Evolutionary conservation across 208 protist species (phyloP), one percentile per base, ranked within the genome.

Genomic region (Wallacemonas sp.): DNA sequence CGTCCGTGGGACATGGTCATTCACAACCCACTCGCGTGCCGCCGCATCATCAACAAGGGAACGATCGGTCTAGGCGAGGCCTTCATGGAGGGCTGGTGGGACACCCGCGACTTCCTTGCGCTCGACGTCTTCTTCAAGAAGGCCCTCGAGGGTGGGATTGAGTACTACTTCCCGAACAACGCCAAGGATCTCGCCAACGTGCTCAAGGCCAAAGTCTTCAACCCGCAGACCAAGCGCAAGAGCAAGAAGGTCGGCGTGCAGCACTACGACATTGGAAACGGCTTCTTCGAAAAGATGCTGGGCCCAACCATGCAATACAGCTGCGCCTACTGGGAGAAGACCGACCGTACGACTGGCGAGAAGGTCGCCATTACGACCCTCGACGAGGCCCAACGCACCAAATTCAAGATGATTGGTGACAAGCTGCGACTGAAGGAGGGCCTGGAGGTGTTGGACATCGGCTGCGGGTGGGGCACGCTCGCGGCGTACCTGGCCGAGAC

Each of bases 381-480:
- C 24, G 85, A 91, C 27, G 72, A 94, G 66, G 88, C 88, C 49
- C 88, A 94, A 78, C 27, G 65, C 33, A 68, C 79, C 34, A 94
- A 94, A 70, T 70, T 94, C 52, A 49, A 77, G 43, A 86, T 87
- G 76, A 81, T 94, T 38, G 87, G 83, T 27, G 78, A 90, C 36
- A 91, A 92, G 73, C 72, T 94, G 19, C 69, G 71, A 24, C 72
- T 94, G 46, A 73, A 83, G 71, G 48, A 74, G 12, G 84, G 84
- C 56, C 65, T 83, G 68, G 67, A 72, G 55, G 79, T 94, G 65
- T 74, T 94, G 14, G 88, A 94, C 68, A 80, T 89, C 21, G 88
- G 88, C 46, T 94, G 88, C 49, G 88, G 88, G 21, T 94, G 88
- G 88, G 88, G 88, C n/a, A 73, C 73, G 3, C 72, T 94, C 24